phyloP scores from a whole-genome alignment of 2,329 filamentous ascomycete species.

The Diaporthe sp. region DNA sequence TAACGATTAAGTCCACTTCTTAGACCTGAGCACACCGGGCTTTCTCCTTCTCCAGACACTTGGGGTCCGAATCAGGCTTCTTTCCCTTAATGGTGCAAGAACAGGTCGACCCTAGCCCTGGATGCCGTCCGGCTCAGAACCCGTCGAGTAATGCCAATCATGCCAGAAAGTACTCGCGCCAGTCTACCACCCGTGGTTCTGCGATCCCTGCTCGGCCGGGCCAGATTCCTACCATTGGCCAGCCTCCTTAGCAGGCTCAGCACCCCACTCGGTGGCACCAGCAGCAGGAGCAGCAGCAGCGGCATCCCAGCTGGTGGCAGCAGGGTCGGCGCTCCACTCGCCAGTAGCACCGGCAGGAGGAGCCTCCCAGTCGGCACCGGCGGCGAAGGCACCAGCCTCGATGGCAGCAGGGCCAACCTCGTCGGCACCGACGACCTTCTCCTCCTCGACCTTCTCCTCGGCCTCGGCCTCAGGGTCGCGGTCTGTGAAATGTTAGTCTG shows the following conservation, averaged over 20 bases:
- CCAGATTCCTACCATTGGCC: conserved; percentile 55
- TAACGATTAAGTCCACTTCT: conserved; percentile 92
- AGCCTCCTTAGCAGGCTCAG: conserved; percentile 62
- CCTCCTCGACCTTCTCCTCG: conserved; percentile 95
- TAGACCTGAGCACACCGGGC: conserved; percentile 87
- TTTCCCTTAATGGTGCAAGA: conserved; percentile 98
- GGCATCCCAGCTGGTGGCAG: conserved; percentile 62
- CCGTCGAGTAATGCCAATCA: conserved; percentile 42
- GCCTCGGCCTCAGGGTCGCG: conserved; percentile 99
- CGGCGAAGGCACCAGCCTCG: conserved; percentile 84
- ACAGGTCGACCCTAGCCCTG: conserved; percentile 68
- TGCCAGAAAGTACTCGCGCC: conserved; percentile 44
- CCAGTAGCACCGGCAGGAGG: conserved; percentile 64
- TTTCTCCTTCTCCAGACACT: conserved; percentile 81
- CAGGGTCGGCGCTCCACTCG: conserved; percentile 77
- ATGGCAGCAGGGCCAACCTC: conserved; percentile 86
- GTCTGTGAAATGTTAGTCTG: conserved; percentile 65
- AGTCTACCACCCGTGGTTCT: conserved; percentile 19
- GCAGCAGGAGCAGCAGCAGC: conserved; percentile 64
- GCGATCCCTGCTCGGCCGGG: conserved; percentile 30
- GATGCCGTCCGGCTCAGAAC: conserved; percentile 45
- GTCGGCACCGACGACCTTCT: conserved; percentile 89
- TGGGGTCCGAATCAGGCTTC: conserved; percentile 78
- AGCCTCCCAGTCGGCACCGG: conserved; percentile 59
- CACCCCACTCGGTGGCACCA: conserved; percentile 65